Percentiles rank a stretch among this genome's conserved stretches.
Conservation (phyloP, 2,329 filamentous ascomycete species). For the Trichoderma harzianum region DNA sequence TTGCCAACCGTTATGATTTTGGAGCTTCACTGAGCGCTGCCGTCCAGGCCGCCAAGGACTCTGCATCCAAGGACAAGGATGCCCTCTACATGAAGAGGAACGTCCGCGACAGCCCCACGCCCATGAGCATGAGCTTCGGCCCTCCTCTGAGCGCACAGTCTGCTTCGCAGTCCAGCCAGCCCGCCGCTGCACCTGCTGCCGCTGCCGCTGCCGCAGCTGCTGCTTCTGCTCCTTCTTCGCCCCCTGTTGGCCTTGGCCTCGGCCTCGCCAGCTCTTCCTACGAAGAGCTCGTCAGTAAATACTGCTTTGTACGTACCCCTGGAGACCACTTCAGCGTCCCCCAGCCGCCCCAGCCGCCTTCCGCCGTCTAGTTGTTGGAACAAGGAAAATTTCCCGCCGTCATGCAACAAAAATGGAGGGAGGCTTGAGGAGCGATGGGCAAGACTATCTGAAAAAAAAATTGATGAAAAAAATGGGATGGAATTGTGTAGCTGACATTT, state of each 20-base stretch:
- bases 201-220: constrained; percentile 20
- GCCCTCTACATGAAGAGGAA: constrained; percentile 55
- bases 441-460: not conserved
- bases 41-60: constrained; percentile 68
- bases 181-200: constrained; percentile 39
- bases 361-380: constrained; percentile 21
- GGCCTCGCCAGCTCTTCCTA: constrained; percentile 83
- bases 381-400: not conserved
- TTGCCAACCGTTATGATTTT: constrained; percentile 94
- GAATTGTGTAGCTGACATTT: constrained; percentile 39
- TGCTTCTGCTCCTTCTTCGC: constrained; percentile 49
- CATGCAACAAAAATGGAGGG: constrained; percentile 1
- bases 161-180: constrained; percentile 2
- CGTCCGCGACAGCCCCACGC: constrained; percentile 29
- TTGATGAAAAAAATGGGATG: constrained; percentile 23
- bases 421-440: not conserved
- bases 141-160: constrained; percentile 2
- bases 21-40: constrained; percentile 84
- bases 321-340: constrained; percentile 32
- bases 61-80: constrained; percentile 56
- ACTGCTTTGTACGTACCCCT: constrained; percentile 94
- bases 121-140: constrained; percentile 19
- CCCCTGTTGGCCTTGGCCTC: constrained; percentile 23
- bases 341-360: constrained; percentile 22
- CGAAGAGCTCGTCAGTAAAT: constrained; percentile 96